Percentiles rank a stretch among this genome's conserved stretches.
These are phyloP conservation scores for Septoria linicola DNA, from an alignment of 2,329 filamentous ascomycete species.

Conservation along the genomic window DNA sequence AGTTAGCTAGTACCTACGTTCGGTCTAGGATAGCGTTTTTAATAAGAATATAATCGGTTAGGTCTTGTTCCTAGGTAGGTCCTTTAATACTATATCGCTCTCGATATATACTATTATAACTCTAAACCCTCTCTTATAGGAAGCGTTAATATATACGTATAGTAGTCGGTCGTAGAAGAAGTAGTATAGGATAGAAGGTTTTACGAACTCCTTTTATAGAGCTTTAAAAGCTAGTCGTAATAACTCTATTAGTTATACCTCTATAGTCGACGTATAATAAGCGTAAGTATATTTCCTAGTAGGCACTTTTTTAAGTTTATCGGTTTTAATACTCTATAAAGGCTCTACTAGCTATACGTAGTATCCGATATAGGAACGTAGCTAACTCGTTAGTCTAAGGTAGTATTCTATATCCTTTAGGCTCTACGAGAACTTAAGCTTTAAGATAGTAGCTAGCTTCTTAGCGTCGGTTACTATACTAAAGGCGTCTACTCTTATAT, in stretches of 20 bases:
- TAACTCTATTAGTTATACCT: neutral
- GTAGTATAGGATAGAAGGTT: neutral
- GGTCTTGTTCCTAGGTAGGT: neutral
- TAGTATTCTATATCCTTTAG: conserved; percentile 1
- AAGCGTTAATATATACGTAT: neutral
- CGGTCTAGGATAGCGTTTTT: neutral
- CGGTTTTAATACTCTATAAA: neutral
- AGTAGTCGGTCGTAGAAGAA: neutral
- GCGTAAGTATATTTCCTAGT: neutral
- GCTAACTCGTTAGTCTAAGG: neutral
- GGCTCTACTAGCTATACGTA: conserved; percentile 1
- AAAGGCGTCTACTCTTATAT: neutral
- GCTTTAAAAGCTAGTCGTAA: neutral
- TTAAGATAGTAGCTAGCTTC: neutral
- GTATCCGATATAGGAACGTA: neutral
- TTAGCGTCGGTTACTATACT: neutral
- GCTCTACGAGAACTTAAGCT: neutral
- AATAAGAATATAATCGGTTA: neutral
- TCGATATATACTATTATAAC: neutral
- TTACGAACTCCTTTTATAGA: neutral
- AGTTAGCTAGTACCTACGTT: conserved; percentile 2
- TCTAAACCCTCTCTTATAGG: neutral
- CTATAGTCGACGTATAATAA: neutral
- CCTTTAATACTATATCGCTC: neutral
- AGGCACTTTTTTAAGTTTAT: neutral